Percentiles rank a stretch among this genome's conserved stretches.
Conservation (phyloP, 306 rosid species). For the Prunus padus region DNA sequence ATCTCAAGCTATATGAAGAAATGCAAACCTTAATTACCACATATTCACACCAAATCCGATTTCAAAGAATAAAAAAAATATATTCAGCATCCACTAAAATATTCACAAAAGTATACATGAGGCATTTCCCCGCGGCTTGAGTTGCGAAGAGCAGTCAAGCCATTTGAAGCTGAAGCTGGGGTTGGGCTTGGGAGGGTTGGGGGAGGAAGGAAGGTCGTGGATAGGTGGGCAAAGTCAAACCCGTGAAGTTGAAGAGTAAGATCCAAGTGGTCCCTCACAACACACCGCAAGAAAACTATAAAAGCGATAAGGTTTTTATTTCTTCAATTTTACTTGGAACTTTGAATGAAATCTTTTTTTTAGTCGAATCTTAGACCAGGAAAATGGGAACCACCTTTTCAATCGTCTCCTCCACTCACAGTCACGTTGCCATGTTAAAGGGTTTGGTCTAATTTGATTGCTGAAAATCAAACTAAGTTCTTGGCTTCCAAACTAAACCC, state of each 20-base stretch:
- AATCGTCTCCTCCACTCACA: neutral
- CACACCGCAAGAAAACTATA: neutral
- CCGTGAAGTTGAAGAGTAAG: neutral
- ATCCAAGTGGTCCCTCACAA: neutral
- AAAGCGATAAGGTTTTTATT: neutral
- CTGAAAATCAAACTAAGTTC: too few relatives aligned
- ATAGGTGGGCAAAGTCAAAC: neutral
- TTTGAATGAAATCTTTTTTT: neutral
- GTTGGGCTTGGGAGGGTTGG: neutral
- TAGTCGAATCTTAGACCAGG: too few relatives aligned
- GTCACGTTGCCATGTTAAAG: neutral
- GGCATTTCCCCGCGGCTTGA: neutral
- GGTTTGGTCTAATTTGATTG: too few relatives aligned
- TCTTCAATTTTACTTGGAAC: slow-evolving; percentile 7
- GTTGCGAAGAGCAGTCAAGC: neutral
- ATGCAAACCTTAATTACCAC: too few relatives aligned
- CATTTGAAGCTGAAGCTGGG: neutral
- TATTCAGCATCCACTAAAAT: too few relatives aligned
- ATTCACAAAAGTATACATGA: too few relatives aligned
- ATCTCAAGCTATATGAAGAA: too few relatives aligned
- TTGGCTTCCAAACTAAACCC: too few relatives aligned
- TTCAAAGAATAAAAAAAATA: too few relatives aligned
- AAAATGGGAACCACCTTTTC: neutral
- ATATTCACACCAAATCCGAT: too few relatives aligned
- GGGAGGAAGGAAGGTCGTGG: neutral